These are phyloP conservation scores for Chrysoporthe cubensis DNA, from an alignment of 2,329 filamentous ascomycete genomes.

Conservation along the genomic window DNA sequence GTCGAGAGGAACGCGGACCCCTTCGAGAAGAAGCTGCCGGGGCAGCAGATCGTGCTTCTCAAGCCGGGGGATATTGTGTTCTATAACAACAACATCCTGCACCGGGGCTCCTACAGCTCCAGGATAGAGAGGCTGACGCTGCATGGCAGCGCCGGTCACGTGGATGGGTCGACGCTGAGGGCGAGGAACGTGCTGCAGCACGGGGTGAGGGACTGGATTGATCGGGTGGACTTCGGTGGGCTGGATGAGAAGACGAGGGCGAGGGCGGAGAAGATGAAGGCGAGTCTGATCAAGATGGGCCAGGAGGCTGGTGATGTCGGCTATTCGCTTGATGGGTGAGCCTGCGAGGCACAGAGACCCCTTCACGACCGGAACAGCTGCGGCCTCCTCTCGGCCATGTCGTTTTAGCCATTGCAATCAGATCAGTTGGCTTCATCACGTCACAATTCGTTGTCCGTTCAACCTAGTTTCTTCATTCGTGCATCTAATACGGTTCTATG, in stretches of 20 bases:
- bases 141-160: slow-evolving; percentile 69
- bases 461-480: too few relatives aligned
- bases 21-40: slow-evolving; percentile 42
- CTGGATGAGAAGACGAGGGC: slow-evolving; percentile 47
- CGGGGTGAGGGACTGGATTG: slow-evolving; percentile 67
- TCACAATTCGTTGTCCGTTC: too few relatives aligned
- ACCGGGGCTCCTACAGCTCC: slow-evolving; percentile 67
- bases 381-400: neutral
- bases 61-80: slow-evolving; percentile 78
- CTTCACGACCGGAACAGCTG: neutral
- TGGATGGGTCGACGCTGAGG: slow-evolving; percentile 54
- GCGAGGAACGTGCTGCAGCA: slow-evolving; percentile 74
- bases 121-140: slow-evolving; percentile 66
- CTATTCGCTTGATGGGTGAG: slow-evolving; percentile 57
- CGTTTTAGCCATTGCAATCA: neutral
- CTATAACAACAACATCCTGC: slow-evolving; percentile 85
- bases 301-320: slow-evolving; percentile 62
- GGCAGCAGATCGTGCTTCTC: slow-evolving; percentile 57
- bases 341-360: too few relatives aligned
- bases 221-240: slow-evolving; percentile 56
- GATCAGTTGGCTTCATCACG: neutral
- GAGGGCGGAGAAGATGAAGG: slow-evolving; percentile 64
- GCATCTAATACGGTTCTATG: too few relatives aligned
- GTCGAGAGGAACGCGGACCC: slow-evolving; percentile 69
- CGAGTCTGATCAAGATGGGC: slow-evolving; percentile 63